Conservation (phyloP, 2,329 filamentous ascomycete genomes). For the Trichophyton simii region DNA sequence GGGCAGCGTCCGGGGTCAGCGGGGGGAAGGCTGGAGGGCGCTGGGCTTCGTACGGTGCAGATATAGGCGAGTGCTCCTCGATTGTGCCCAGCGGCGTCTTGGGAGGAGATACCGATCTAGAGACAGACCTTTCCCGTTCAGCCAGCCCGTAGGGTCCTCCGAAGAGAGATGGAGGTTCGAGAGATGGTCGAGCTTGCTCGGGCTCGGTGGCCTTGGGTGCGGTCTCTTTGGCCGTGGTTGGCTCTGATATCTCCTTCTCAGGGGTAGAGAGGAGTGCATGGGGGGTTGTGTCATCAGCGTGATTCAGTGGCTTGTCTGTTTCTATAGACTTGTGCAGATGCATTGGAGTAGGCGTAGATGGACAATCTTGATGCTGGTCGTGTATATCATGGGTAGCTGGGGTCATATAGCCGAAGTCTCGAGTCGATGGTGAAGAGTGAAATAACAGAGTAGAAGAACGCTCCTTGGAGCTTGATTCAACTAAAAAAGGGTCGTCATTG, state of each 20-base stretch:
- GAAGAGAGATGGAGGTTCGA: slow-evolving; percentile 22
- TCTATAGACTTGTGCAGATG: background rate
- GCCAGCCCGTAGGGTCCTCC: slow-evolving; percentile 21
- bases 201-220: background rate
- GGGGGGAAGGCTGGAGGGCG: background rate
- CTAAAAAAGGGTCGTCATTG: slow-evolving; percentile 21
- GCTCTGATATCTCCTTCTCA: background rate
- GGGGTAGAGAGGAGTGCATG: background rate
- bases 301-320: background rate
- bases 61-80: slow-evolving; percentile 32
- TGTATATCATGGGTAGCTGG: background rate
- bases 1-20: slow-evolving; percentile 30
- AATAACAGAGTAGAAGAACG: slow-evolving; percentile 35
- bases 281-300: background rate
- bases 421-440: slow-evolving; percentile 30
- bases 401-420: slow-evolving; percentile 10
- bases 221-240: background rate
- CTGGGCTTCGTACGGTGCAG: background rate
- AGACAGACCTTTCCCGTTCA: slow-evolving; percentile 16
- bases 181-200: slow-evolving; percentile 15
- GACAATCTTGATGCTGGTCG: background rate
- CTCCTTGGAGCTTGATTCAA: slow-evolving; percentile 35
- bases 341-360: background rate
- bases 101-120: slow-evolving; percentile 24
- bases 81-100: slow-evolving; percentile 40